These are phyloP conservation scores for Sphagnum tenellum DNA, from an alignment of 225 moss, liverwort and hornwort genomes.

Conservation along the genomic window DNA sequence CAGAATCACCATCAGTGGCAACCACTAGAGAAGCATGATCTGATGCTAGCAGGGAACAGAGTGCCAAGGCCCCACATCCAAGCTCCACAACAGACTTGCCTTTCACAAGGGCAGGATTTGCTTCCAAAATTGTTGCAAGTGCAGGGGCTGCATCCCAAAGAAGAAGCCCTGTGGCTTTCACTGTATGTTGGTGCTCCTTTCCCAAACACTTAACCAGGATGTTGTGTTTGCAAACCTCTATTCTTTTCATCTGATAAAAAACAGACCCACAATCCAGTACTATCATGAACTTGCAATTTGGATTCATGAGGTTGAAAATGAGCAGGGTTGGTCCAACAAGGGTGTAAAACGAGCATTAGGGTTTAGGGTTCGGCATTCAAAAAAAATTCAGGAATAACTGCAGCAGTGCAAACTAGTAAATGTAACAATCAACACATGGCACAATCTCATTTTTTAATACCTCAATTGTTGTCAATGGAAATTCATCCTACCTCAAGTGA, in stretches of 20 bases:
- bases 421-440: no score
- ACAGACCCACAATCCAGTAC: no score
- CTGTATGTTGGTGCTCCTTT: conserved; percentile 76
- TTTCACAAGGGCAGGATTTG: conserved; percentile 40
- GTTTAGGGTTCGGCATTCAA: no score
- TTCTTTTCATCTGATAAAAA: conserved; percentile 26
- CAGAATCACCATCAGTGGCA: conserved; percentile 75
- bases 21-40: conserved; percentile 31
- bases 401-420: no score
- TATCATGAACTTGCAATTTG: no score
- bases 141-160: conserved; percentile 91
- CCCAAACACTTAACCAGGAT: conserved; percentile 53
- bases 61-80: conserved; percentile 83
- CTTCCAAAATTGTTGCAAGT: conserved; percentile 59
- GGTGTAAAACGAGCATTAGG: no score
- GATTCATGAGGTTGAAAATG: no score
- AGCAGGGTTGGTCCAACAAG: no score
- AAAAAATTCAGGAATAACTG: no score
- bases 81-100: conserved; percentile 75
- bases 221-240: conserved; percentile 40
- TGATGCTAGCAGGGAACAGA: conserved; percentile 81
- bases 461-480: no score
- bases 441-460: no score
- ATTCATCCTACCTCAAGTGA: conserved; percentile 47
- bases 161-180: conserved; percentile 75